These are phyloP conservation scores for Candida mesenterica DNA, from an alignment of 1,139 yeast species.

Conservation along the genomic window DNA sequence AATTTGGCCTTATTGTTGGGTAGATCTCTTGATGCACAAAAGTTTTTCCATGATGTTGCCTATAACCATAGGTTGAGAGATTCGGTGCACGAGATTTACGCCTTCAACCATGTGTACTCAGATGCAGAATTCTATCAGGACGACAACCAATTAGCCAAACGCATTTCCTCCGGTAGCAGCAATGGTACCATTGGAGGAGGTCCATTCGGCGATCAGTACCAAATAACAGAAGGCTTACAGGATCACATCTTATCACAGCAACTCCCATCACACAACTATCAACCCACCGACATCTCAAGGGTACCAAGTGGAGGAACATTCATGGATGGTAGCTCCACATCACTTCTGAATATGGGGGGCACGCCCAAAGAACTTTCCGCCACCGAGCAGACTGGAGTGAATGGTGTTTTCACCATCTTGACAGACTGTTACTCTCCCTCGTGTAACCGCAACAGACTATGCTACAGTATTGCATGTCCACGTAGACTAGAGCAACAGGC, in stretches of 20 bases:
- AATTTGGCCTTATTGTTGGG: constrained; percentile 87
- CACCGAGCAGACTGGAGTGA: constrained; percentile 44
- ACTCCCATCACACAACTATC: constrained; percentile 12
- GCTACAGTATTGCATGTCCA: constrained; percentile 98
- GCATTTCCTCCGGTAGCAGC: constrained; percentile 12
- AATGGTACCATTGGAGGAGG: constrained; percentile 27
- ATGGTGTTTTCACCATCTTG: constrained; percentile 88
- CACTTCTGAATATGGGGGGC: background rate
- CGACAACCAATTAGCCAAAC: constrained; percentile 20
- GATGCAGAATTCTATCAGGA: constrained; percentile 41
- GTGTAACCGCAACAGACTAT: constrained; percentile 81
- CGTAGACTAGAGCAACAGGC: constrained; percentile 95
- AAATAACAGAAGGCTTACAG: constrained; percentile 12
- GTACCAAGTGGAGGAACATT: constrained; percentile 2
- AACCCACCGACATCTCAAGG: constrained; percentile 3
- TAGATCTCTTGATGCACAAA: constrained; percentile 91
- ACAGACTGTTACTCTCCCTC: constrained; percentile 98
- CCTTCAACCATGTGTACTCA: constrained; percentile 62
- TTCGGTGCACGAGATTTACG: constrained; percentile 83
- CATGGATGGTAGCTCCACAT: background rate
- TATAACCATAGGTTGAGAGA: constrained; percentile 92
- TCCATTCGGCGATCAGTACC: constrained; percentile 23
- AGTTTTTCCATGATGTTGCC: constrained; percentile 91
- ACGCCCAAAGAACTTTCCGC: constrained; percentile 9
- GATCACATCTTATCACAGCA: constrained; percentile 16